Evolutionary conservation across 352 stramenopile genomes (phyloP), one percentile per base, ranked within the genome.

Genomic region (Phytophthora capsici): DNA sequence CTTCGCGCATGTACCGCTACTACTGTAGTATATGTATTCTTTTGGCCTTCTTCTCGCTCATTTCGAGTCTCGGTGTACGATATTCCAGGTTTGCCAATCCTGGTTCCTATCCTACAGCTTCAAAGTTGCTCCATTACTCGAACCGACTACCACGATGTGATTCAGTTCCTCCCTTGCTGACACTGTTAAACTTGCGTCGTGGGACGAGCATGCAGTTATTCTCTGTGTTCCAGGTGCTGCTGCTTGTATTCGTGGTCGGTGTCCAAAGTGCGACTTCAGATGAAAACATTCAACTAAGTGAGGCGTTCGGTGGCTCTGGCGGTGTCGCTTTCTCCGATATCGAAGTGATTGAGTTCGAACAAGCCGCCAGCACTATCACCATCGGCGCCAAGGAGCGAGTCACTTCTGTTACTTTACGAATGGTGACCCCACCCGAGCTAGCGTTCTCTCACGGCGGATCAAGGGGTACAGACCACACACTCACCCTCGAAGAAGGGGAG

Each of bases 251-350:
- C 23, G 25, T 63, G 10, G 30, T 54, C 16, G 2, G 5, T 36
- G 49, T 63, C 9, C 26, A 67, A 10, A 50, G 61, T 22, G 30
- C 55, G 13, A 55, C 43, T 22, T 71, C 38, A 20, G 56, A 77
- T 41, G 69, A 77, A 47, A 59, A 77, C n/a, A 67, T 77, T 34
- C 47, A 65, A 34, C 58, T 77, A 4, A 71, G 63, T 9, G n/a
- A 67, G 23, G 44, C 34, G 23, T 63, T 73, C 16, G 69, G 69
- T 32, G 69, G 69, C 14, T 66, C 48, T 7, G 41, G 52, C 1
- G 69, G 64, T n/a, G 51, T 60, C 20, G 45, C 58, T n/a, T 77
- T 77, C 64, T 77, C 69, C 0, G 69, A 77, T 52, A 62, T 77
- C 16, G 23, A 67, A 12, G 23, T 26, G 25, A 23, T 77, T 19